A percentile compares a stretch with the other conserved stretches of the same genome.
Conservation (phyloP, 371 early-diverging fungal genomes). For the Zancudomyces culisetae region DNA sequence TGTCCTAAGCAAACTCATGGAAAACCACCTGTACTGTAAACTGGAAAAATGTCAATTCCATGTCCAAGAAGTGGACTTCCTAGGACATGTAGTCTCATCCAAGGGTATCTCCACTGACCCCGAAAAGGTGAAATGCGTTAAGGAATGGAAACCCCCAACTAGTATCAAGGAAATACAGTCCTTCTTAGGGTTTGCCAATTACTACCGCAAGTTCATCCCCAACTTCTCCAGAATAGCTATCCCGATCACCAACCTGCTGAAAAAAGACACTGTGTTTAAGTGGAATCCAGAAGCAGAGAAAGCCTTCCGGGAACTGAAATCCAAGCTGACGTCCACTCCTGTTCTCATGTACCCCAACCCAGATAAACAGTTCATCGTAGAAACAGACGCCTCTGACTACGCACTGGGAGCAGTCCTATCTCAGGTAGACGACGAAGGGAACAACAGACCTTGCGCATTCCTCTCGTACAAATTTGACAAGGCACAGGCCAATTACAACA, state of each 20-base stretch:
- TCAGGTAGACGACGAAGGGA: neutral
- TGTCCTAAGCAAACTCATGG: slow-evolving; percentile 19
- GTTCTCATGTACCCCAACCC: slow-evolving; percentile 2
- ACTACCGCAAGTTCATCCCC: slow-evolving; percentile 14
- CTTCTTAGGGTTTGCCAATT: slow-evolving; percentile 24
- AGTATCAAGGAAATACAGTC: slow-evolving; percentile 8
- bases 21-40: slow-evolving; percentile 10
- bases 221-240: slow-evolving; percentile 8
- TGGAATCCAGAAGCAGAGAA: neutral
- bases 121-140: slow-evolving; percentile 15
- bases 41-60: slow-evolving; percentile 31
- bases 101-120: slow-evolving; percentile 15
- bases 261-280: neutral
- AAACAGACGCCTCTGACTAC: slow-evolving; percentile 3
- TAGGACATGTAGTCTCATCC: slow-evolving; percentile 22
- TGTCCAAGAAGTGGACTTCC: slow-evolving; percentile 16
- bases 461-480: neutral
- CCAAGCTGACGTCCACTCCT: slow-evolving; percentile 1
- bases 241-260: slow-evolving; percentile 13
- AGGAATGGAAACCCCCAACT: slow-evolving; percentile 19
- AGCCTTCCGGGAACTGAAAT: slow-evolving; percentile 2
- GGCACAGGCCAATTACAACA: neutral
- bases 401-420: slow-evolving; percentile 3
- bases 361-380: neutral
- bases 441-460: neutral